Evolutionary conservation across 2,329 filamentous ascomycete species (phyloP).

Genomic region (Ophiosphaerella herpotricha): DNA sequence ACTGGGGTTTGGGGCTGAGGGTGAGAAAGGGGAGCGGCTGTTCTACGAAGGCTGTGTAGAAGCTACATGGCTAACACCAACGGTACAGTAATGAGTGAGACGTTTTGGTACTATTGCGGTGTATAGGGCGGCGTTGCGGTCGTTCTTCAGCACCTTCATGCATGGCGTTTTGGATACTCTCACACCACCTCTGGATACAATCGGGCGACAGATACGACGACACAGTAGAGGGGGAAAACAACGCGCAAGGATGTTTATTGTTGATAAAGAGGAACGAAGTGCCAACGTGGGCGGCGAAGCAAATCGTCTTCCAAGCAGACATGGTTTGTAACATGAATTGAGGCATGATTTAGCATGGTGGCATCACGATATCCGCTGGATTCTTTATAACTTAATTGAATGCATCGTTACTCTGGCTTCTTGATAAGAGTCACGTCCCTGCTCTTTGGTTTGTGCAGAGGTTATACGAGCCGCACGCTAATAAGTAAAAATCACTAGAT

Average conservation of each 20-base stretch:
- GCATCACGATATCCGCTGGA: not conserved
- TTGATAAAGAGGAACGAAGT: no score
- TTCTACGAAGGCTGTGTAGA: slow-evolving; percentile 43
- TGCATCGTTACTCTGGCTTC: not conserved
- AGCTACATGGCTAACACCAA: slow-evolving; percentile 47
- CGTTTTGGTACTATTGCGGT: slow-evolving; percentile 7
- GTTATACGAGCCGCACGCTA: no score
- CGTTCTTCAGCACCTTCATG: slow-evolving; percentile 21
- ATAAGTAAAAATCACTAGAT: no score
- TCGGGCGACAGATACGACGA: no score
- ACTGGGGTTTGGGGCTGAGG: slow-evolving; percentile 41
- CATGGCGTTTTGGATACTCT: slow-evolving; percentile 31
- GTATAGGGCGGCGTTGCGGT: slow-evolving; percentile 32
- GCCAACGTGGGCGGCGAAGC: no score
- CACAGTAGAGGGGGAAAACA: no score
- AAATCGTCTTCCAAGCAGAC: no score
- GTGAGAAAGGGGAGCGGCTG: slow-evolving; percentile 34
- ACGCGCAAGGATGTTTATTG: no score
- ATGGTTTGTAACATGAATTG: not conserved
- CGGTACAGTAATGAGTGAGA: slow-evolving; percentile 18
- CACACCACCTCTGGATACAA: slow-evolving; percentile 11
- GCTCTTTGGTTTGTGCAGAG: no score
- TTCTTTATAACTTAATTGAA: not conserved
- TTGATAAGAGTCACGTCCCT: no score
- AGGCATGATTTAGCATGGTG: not conserved